Evolutionary conservation across 257 asterid species (phyloP).

Genomic region (Solanum pennellii): DNA sequence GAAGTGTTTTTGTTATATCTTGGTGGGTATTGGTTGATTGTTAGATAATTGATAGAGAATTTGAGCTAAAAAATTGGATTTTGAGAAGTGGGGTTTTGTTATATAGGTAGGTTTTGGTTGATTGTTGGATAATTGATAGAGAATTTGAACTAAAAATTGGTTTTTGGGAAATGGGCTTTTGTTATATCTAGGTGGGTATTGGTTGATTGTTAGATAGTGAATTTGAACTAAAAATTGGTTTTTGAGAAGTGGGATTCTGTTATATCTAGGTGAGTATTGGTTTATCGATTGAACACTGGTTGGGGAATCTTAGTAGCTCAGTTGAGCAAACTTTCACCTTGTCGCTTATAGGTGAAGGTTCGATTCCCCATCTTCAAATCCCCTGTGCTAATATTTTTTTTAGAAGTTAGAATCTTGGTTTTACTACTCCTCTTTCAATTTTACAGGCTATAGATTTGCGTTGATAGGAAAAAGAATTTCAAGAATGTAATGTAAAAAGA

Average conservation of each 20-base stretch:
- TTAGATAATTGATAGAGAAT: background rate
- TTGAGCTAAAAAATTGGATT: constrained; percentile 16
- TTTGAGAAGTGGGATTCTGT: constrained; percentile 24
- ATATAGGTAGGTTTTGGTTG: background rate
- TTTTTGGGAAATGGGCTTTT: constrained; percentile 21
- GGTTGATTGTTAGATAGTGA: background rate
- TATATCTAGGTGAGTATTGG: background rate
- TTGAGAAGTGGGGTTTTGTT: background rate
- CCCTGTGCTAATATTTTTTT: background rate
- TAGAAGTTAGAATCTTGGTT: background rate
- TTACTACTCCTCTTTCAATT: background rate
- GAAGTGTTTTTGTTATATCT: constrained; percentile 11
- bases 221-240: constrained; percentile 14
- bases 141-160: constrained; percentile 12
- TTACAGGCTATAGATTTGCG: background rate
- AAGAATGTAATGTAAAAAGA: background rate
- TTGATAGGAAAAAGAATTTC: background rate
- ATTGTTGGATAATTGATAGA: background rate
- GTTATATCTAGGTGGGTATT: background rate
- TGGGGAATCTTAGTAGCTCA: background rate
- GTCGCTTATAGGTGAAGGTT: background rate
- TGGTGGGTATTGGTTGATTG: background rate
- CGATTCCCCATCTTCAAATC: background rate
- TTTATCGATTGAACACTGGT: background rate
- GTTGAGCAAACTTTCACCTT: background rate